These are phyloP conservation scores for Huntiella omanensis DNA, from an alignment of 2,329 filamentous ascomycete species.

Conservation along the genomic window DNA sequence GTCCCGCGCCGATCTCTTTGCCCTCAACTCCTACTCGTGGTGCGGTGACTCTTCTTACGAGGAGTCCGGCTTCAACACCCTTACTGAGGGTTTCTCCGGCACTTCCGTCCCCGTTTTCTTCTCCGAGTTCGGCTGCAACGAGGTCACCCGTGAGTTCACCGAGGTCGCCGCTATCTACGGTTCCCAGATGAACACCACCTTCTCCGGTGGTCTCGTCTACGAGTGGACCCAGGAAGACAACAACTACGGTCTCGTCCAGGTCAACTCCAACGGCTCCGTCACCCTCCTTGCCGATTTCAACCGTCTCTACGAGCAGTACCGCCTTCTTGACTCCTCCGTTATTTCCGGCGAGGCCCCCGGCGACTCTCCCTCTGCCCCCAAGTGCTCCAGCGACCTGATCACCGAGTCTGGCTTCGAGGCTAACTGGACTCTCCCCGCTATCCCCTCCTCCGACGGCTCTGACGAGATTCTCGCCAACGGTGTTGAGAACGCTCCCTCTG, in stretches of 20 bases:
- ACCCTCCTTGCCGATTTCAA: conserved; percentile 47
- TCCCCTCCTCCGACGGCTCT: conserved; percentile 40
- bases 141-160: conserved; percentile 50
- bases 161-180: conserved; percentile 59
- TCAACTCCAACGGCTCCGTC: conserved; percentile 38
- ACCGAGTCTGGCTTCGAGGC: conserved; percentile 46
- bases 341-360: conserved; percentile 42
- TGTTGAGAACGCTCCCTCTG: conserved; percentile 42
- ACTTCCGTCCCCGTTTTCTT: conserved; percentile 61
- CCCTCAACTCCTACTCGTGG: conserved; percentile 57
- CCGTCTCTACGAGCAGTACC: conserved; percentile 57
- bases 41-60: conserved; percentile 46
- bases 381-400: conserved; percentile 51
- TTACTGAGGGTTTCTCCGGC: conserved; percentile 45
- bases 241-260: conserved; percentile 43
- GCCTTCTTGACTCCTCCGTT: conserved; percentile 49
- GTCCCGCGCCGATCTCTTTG: conserved; percentile 55
- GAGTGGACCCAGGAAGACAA: conserved; percentile 58
- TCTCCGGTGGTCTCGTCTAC: conserved; percentile 66
- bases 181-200: conserved; percentile 43
- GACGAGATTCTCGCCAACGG: conserved; percentile 60
- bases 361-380: conserved; percentile 32
- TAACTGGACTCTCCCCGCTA: conserved; percentile 58
- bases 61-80: conserved; percentile 40
- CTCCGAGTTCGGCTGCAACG: conserved; percentile 67